Base-by-base conservation (phyloP, 371 early-diverging fungal species). In the Mortierella sp. region DNA sequence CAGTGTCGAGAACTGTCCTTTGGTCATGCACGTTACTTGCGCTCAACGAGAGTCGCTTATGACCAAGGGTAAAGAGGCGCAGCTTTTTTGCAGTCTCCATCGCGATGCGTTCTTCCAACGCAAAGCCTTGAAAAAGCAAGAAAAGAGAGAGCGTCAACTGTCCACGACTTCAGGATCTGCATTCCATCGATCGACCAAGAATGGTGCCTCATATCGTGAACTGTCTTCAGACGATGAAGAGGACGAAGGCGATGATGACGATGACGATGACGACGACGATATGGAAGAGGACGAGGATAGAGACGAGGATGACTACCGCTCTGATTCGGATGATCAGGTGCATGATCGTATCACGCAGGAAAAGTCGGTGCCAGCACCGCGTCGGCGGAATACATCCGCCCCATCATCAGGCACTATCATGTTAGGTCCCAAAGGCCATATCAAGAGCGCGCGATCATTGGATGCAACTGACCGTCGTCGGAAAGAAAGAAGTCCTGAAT, bases 141-240 rank as follows among this genome's bases (percentile, higher is more conserved):
- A 42, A 12, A 52, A 42, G 27, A 39, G 21, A 19, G 38, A 28
- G 42, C 50, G 43, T 8, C 46, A 43, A 41, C 4, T 41, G 52
- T 12, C 27, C 52, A 42, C 70, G 6, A 24, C 43, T 5, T 27
- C 61, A 27, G 49, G 30, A 16, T 53, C 51, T 7, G 34, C 41
- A n/a, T 18, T 39, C 19, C 45, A 46, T 19, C 62, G 81, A 34
- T 86, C 84, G 80, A 81, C 82, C 48, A 82, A 84, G 55, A 56
- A 61, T 1, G 73, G 82, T 24, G 67, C 74, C 23, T 63, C 79
- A 23, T 68, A 79, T 13, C 68, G 66, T 12, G 84, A 85, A 21
- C 82, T 84, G 3, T 84, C 84, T 21, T 67, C 84, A 0, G 56
- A 65, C 12, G 64, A 64, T 13, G 60, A 27, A 9, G 56, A 59